These are phyloP conservation scores for Akanthomyces uredinophilus DNA, from an alignment of 2,329 filamentous ascomycete genomes.

Conservation along the genomic window DNA sequence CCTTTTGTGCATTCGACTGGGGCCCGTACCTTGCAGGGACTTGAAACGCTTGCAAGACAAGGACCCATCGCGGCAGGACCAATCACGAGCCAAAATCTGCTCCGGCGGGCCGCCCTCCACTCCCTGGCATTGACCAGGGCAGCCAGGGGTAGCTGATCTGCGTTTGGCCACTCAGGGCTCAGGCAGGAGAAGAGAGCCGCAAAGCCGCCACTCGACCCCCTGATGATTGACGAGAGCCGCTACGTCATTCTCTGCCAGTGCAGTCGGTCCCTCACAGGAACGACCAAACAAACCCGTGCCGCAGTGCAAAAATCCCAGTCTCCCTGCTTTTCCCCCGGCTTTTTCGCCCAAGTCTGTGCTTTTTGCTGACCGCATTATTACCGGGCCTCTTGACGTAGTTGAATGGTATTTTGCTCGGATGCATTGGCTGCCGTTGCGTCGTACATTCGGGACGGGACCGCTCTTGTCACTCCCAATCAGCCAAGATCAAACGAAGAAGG, in stretches of 20 bases:
- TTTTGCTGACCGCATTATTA: too few species aligned
- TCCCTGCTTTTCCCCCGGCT: neutral
- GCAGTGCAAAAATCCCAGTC: neutral
- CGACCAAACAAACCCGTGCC: neutral
- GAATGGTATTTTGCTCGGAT: too few species aligned
- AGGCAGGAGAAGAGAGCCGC: neutral
- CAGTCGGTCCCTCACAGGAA: neutral
- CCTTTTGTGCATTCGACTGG: neutral
- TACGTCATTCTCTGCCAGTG: neutral
- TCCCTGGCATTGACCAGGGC: neutral
- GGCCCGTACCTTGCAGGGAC: slow-evolving; percentile 6
- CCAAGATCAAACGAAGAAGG: too few species aligned
- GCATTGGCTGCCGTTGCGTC: too few species aligned
- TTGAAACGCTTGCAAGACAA: slow-evolving; percentile 7
- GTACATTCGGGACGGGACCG: too few species aligned
- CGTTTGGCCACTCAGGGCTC: neutral
- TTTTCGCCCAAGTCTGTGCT: too few species aligned
- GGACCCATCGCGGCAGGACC: neutral
- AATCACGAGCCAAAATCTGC: neutral
- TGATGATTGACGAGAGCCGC: neutral
- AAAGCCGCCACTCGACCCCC: neutral
- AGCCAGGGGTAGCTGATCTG: neutral
- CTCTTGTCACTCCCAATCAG: too few species aligned
- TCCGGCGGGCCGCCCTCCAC: neutral
- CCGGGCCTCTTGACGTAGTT: too few species aligned